Evolutionary conservation across 257 asterid genomes (phyloP).

Genomic region (Nyctanthes arbortristis): DNA sequence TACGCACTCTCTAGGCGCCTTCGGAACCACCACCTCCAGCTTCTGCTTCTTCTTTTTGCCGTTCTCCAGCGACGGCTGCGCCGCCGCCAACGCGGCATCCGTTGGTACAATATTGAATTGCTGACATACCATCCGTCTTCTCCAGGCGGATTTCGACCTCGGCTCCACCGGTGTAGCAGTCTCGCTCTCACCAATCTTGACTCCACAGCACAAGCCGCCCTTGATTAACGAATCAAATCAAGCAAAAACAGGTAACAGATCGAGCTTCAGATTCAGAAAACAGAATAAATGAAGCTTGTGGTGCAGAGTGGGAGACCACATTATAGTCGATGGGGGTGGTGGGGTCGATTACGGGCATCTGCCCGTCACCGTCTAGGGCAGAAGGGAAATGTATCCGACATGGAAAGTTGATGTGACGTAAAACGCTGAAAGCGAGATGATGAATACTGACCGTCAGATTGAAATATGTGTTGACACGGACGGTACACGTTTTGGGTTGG

Average conservation of each 20-base stretch:
- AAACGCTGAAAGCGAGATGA: constrained; percentile 35
- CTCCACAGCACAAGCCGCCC: constrained; percentile 80
- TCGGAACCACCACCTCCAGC: constrained; percentile 32
- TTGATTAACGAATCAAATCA: constrained; percentile 19
- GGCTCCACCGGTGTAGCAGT: constrained; percentile 62
- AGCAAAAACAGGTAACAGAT: neutral
- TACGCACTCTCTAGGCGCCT: constrained; percentile 22
- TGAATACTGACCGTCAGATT: constrained; percentile 34
- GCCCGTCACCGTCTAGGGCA: constrained; percentile 91
- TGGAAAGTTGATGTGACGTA: constrained; percentile 66
- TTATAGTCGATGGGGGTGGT: constrained; percentile 35
- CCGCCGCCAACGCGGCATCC: constrained; percentile 59
- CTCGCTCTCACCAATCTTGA: constrained; percentile 64
- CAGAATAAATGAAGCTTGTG: constrained; percentile 25
- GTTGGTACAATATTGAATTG: constrained; percentile 64
- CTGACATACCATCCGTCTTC: constrained; percentile 75
- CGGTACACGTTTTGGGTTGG: constrained; percentile 45
- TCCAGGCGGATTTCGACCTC: constrained; percentile 55
- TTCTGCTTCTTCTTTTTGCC: constrained; percentile 46
- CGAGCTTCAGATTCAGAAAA: neutral
- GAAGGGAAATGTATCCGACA: constrained; percentile 56
- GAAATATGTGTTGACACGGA: neutral
- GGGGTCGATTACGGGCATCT: constrained; percentile 58
- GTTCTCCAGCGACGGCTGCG: constrained; percentile 34
- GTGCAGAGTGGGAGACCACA: constrained; percentile 26